Evolutionary conservation across 768 basidiomycete genomes (phyloP), one percentile per base, ranked within the genome.

Genomic region (Lactarius sanguifluus): DNA sequence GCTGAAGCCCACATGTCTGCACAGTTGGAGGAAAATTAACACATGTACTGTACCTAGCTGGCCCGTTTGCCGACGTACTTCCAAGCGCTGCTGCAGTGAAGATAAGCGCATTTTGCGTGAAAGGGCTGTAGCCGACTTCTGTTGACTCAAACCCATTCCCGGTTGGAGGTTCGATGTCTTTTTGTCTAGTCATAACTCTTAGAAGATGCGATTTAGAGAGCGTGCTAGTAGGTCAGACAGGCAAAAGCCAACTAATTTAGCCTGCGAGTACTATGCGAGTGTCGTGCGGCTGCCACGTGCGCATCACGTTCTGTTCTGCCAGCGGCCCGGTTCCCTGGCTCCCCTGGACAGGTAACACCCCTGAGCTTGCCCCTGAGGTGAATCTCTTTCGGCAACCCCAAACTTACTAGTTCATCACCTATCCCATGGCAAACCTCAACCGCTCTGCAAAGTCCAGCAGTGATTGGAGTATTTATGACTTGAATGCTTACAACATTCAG

Each of bases 1-100:
- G 72, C 77, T 12, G 76, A 76, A 1, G 76, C 75, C 8, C 72
- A 65, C 77, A 78, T 78, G 55, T 76, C 77, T 78, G 60, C 16
- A 6, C 10, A 43, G 36, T 23, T 45, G 23, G 40, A 20, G 52
- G 15, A 18, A 20, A 34, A 23, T 32, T 9, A 34, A 34, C 34
- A 34, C 18, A n/a, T n/a, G n/a, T n/a, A n/a, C n/a, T n/a, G 45
- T 6, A n/a, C 5, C 23, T 32, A 55, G 50, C 20, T 25, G 18
- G 25, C 40, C 23, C 23, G n/a, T 55, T 12, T 30, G 25, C 16
- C 28, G 4, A 61, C 66, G 23, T 61, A 67, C 66, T 67, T n/a
- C 66, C 52, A 4, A 67, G 50, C 18, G 66, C 66, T 30, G 66
- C 66, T 2, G 66, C 45, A 13, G 43, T 25, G 28, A 62, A 67